Evolutionary conservation across 345 rosid genomes (phyloP), one percentile per base, ranked within the genome.

Genomic region (Pugionium dolabratum): DNA sequence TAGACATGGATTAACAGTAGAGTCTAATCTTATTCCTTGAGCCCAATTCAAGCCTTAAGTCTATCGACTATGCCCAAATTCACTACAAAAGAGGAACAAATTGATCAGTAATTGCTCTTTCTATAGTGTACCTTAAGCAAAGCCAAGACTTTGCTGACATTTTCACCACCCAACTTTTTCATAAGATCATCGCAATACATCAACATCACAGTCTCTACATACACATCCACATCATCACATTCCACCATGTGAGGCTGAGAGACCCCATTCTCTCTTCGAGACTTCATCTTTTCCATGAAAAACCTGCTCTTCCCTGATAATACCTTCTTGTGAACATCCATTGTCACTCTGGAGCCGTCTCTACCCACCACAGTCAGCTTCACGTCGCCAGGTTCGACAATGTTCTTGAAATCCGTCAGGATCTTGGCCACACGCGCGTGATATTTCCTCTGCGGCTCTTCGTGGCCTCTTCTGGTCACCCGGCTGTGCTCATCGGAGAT

Each of bases 141-240:
- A 77, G 83, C 86, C 85, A 93, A 78, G 72, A 90, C 78, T 66
- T 82, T 88, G 76, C 71, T 68, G 43, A 93, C 86, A 53, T 70
- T 77, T 70, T 85, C 89, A 60, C 96, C 92, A n/a, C 80, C 73
- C 84, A 93, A 59, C 51, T 73, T 85, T 84, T 73, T 86, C 79
- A 72, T 93, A 72, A 86, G 60, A 76, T 93, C 94, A 70, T 85
- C 89, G 37, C 67, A 80, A 72, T 90, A 93, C 97, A 90, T 90
- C 86, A 93, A 79, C 56, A 84, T 84, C 44, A 93, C 83, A 57
- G 87, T 76, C 82, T 93, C 97, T 37, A 93, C 86, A 74, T 90
- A 93, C 30, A 86, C 84, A 83, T 90, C 98, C 3, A 93, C 80
- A 65, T 93, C 96, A 76, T 90, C 97, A 66, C 91, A 86, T 67